Evolutionary conservation across 352 stramenopile species (phyloP), one percentile per base, ranked within the genome.

Genomic region (Phytophthora sojae): DNA sequence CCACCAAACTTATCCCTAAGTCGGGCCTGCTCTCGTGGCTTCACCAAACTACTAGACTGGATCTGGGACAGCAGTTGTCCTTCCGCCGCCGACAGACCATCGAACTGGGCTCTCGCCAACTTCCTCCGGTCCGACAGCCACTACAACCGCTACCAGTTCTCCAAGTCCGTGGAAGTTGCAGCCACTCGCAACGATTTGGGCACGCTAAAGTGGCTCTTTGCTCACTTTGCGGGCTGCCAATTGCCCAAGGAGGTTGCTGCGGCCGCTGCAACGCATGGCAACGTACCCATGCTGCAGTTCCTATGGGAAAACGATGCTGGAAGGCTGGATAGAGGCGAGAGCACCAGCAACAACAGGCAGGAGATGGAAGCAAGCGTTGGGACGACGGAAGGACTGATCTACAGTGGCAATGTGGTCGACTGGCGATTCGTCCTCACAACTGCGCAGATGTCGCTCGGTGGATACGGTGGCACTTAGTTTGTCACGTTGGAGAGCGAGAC

Each of bases 51-150:
- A 7, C 44, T 69, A 15, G 53, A 63, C 21, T 57, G 54, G 44
- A 63, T 69, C 42, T 63, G 61, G 61, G 21, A 35, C 61, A 61
- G 5, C 4, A 60, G 60, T 17, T 54, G 60, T 25, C 44, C 50
- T n/a, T 53, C 60, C 19, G n/a, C 23, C 21, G 35, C 42, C 17
- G 6, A 55, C 25, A 25, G 52, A 26, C n/a, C 42, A 30, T 26
- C 52, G 3, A 57, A 3, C 21, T 69, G 62, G 53, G 51, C 29
- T 4, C 62, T 57, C 29, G 8, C 15, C 53, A 63, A 69, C 37
- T 63, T 50, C 50, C 12, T 69, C 9, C 62, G 44, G n/a, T 62
- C 53, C 1, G 44, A 69, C 37, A 4, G 12, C 14, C 61, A 61
- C 57, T 64, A 64, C 29, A 32, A 21, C 35, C 42, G 44, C 17